Conservation (phyloP, 176 grass and related monocot genomes). For the Ananas comosus region DNA sequence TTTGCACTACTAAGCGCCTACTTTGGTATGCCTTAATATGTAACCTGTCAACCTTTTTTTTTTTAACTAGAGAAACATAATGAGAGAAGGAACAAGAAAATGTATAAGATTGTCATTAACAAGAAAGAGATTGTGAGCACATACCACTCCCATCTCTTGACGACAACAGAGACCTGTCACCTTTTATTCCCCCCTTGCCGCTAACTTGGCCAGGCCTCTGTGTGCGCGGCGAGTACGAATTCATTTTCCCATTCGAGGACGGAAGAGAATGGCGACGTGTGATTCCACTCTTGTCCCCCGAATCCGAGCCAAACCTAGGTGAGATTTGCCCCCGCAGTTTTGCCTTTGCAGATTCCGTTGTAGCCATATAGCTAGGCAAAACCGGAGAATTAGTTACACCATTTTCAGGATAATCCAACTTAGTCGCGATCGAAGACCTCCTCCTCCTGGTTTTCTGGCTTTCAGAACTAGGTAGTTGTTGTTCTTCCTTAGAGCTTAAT, state of each 20-base stretch:
- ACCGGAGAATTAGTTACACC: constrained; percentile 30
- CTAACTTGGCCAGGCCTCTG: constrained; percentile 41
- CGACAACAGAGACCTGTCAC: constrained; percentile 56
- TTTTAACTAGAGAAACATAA: not conserved
- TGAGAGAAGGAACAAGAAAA: not conserved
- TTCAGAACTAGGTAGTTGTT: constrained; percentile 25
- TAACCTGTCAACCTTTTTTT: not conserved
- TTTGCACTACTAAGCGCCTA: no score
- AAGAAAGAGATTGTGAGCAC: constrained; percentile 3
- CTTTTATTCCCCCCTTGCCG: constrained; percentile 44
- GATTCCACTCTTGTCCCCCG: constrained; percentile 43
- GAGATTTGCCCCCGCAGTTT: constrained; percentile 30
- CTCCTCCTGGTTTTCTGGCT: constrained; percentile 60
- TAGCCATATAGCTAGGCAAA: constrained; percentile 32
- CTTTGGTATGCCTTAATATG: no score
- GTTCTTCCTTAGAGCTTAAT: constrained; percentile 46
- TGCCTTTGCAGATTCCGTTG: constrained; percentile 38
- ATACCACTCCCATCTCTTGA: constrained; percentile 67
- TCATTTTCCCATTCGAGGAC: constrained; percentile 58
- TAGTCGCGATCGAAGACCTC: constrained; percentile 64
- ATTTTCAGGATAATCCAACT: constrained; percentile 59
- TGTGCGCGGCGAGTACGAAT: constrained; percentile 61
- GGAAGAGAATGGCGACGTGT: constrained; percentile 72
- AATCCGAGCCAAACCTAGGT: constrained; percentile 44
- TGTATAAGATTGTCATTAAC: not conserved